Conservation (phyloP, 1,139 yeast genomes). For the Fermentozyma sake region DNA sequence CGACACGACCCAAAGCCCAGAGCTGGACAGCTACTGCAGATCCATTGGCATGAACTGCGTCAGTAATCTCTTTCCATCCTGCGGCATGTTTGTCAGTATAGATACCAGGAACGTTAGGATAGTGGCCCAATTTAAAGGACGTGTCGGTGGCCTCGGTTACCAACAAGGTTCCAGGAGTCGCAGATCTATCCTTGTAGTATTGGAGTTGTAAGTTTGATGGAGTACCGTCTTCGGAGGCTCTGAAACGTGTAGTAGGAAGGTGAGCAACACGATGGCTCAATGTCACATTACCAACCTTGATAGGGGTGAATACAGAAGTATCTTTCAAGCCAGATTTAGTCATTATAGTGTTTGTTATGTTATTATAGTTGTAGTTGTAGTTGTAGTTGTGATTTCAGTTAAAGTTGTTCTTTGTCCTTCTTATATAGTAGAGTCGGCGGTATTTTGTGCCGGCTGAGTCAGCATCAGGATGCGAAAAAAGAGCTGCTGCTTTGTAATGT, state of each 20-base stretch:
- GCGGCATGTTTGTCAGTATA: conserved; percentile 42
- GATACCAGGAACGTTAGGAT: conserved; percentile 49
- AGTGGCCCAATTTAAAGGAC: conserved; percentile 26
- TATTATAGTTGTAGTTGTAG: no score
- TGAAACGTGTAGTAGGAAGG: conserved; percentile 14
- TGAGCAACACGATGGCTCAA: conserved; percentile 11
- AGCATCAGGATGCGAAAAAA: no score
- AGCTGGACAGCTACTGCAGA: conserved; percentile 52
- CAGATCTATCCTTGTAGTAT: conserved; percentile 11
- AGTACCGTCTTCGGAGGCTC: conserved; percentile 10
- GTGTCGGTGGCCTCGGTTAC: conserved; percentile 11
- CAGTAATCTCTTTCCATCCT: conserved; percentile 50
- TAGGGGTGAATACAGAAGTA: conserved; percentile 26
- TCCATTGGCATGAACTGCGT: conserved; percentile 49
- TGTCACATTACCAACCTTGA: conserved; percentile 12
- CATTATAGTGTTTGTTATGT: no score
- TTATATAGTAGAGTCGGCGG: no score
- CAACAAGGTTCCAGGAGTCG: conserved; percentile 10
- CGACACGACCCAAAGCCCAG: conserved; percentile 17
- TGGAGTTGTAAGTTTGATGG: conserved; percentile 10
- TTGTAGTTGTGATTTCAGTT: no score
- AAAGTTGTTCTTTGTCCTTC: no score
- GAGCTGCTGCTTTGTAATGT: no score
- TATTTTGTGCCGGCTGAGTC: no score
- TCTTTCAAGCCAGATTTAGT: conserved; percentile 5